Percentiles rank a stretch among this genome's conserved stretches.
Conservation (phyloP, 2,329 filamentous ascomycete genomes). For the Stachybotrys chlorohalonatus region DNA sequence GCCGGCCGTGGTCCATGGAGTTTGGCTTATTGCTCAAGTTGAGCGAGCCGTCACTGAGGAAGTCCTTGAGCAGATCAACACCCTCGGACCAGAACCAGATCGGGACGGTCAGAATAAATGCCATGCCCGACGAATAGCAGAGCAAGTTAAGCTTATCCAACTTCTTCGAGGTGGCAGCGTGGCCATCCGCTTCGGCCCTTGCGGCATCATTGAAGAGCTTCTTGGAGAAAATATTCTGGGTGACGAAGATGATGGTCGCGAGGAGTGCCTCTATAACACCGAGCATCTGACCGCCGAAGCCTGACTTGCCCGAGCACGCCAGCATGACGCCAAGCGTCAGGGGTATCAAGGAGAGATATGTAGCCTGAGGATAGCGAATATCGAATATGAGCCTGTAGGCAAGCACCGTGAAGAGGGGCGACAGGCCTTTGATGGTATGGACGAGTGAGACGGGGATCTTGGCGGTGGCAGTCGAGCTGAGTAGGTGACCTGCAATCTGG, state of each 20-base stretch:
- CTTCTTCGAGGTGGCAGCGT: constrained; percentile 58
- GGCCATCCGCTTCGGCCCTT: constrained; percentile 67
- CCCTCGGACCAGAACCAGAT: constrained; percentile 94
- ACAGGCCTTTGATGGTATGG: constrained; percentile 96
- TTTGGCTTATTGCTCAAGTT: constrained; percentile 50
- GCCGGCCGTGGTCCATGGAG: constrained; percentile 65
- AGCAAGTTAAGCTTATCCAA: constrained; percentile 94
- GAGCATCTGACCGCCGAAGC: constrained; percentile 75
- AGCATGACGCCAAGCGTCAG: constrained; percentile 92
- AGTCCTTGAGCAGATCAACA: constrained; percentile 64
- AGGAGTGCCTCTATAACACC: constrained; percentile 85
- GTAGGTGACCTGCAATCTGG: constrained; percentile 85
- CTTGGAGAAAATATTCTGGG: constrained; percentile 98
- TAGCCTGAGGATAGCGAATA: constrained; percentile 78
- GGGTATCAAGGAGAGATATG: constrained; percentile 83
- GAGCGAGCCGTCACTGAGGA: constrained; percentile 73
- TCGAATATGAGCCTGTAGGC: constrained; percentile 86
- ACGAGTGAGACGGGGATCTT: constrained; percentile 95
- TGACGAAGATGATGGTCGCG: constrained; percentile 91
- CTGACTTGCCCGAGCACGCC: constrained; percentile 76
- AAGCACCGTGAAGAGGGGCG: constrained; percentile 87
- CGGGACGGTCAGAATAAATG: constrained; percentile 78
- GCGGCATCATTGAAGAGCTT: constrained; percentile 93
- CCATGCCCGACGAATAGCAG: constrained; percentile 92
- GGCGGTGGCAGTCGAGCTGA: constrained; percentile 88